Percentiles rank a stretch among this genome's conserved stretches.
Evolutionary conservation across 768 basidiomycete species (phyloP).

Genomic region (Auriscalpium microsporum): DNA sequence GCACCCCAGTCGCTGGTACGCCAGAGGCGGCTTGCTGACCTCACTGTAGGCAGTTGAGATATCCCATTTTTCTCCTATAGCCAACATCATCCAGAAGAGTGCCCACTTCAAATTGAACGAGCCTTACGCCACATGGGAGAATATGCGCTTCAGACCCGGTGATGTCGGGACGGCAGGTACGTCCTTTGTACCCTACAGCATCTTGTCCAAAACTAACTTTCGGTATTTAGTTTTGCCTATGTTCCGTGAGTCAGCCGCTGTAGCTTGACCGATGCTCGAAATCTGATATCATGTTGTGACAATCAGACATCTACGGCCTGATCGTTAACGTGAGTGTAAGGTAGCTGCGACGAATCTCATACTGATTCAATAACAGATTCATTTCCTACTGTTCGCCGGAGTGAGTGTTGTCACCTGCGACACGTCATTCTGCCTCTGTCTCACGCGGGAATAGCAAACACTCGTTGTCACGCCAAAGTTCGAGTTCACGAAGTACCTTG

Average conservation of each 20-base stretch:
- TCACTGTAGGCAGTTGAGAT: slow-evolving; percentile 51
- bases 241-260: slow-evolving; percentile 16
- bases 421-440: not conserved
- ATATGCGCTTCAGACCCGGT: slow-evolving; percentile 39
- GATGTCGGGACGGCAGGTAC: slow-evolving; percentile 52
- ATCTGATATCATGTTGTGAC: not conserved
- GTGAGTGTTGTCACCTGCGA: slow-evolving; percentile 8
- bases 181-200: not conserved
- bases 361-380: slow-evolving; percentile 14
- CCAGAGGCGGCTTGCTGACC: slow-evolving; percentile 15
- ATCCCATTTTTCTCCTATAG: slow-evolving; percentile 52
- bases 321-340: slow-evolving; percentile 19
- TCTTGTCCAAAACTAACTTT: slow-evolving; percentile 1
- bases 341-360: not conserved
- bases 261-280: not conserved
- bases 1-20: slow-evolving; percentile 17
- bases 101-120: slow-evolving; percentile 13
- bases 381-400: slow-evolving; percentile 19
- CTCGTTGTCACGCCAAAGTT: slow-evolving; percentile 27
- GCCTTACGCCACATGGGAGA: slow-evolving; percentile 29
- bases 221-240: slow-evolving; percentile 19
- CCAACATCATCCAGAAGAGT: slow-evolving; percentile 32
- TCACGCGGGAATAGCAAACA: slow-evolving; percentile 15
- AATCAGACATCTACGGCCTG: slow-evolving; percentile 40
- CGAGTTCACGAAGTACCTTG: slow-evolving; percentile 23